A percentile compares a stretch with the other conserved stretches of the same genome.
Evolutionary conservation across 257 asterid genomes (phyloP).

Genomic region (Ligustrum vulgare): DNA sequence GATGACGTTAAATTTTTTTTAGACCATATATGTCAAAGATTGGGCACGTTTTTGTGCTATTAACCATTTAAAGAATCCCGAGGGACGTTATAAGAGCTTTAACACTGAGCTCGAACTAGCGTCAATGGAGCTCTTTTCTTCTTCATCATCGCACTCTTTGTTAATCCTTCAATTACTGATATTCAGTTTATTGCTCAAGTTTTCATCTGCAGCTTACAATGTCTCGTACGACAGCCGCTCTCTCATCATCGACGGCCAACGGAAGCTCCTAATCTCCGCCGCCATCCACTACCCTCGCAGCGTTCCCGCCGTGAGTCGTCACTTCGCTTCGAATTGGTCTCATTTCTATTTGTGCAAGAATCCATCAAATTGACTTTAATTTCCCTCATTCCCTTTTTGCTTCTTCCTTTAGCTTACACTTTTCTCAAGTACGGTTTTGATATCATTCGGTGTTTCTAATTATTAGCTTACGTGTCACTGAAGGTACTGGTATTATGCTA

Average conservation of each 20-base stretch:
- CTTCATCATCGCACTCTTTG: neutral
- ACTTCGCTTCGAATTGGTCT: neutral
- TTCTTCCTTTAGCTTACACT: neutral
- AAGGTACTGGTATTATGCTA: neutral
- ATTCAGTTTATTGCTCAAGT: neutral
- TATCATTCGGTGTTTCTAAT: neutral
- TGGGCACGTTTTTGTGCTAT: no score
- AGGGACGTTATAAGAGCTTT: neutral
- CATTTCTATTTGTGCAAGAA: neutral
- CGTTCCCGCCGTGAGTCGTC: conserved; percentile 68
- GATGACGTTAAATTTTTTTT: no score
- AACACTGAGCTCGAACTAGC: neutral
- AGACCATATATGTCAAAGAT: no score
- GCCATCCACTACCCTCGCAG: conserved; percentile 96
- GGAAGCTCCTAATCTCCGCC: conserved; percentile 81
- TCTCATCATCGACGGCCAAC: conserved; percentile 79
- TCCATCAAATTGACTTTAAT: neutral
- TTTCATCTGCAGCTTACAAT: conserved; percentile 44
- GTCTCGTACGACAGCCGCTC: conserved; percentile 79
- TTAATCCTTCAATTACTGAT: conserved; percentile 10
- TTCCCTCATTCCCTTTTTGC: neutral
- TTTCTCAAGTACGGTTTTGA: neutral
- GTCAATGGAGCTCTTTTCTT: conserved; percentile 14
- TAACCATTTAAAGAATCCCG: no score
- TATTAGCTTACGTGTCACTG: neutral